Base-by-base conservation (phyloP, 495 filamentous ascomycete genomes). In the Aspergillus coremiiformis region DNA sequence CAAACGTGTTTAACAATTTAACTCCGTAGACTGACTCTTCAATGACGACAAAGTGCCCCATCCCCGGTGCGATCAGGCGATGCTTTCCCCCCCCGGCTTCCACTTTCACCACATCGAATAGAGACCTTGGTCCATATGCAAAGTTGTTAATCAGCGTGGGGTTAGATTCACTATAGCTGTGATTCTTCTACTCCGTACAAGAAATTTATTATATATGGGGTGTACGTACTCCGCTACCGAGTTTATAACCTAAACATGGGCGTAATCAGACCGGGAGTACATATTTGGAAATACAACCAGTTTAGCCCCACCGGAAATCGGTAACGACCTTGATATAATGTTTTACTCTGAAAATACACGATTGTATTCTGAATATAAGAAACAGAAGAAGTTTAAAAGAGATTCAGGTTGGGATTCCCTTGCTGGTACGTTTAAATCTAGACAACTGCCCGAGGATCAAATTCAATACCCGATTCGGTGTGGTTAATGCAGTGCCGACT, bases 271-370 rank as follows among this genome's bases (percentile, higher is more conserved):
- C 67, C 67, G 65, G 56, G 47, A 48, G 50, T 23, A 66, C 63
- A 55, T 44, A 66, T 70, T 65, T 56, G 67, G 67, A 70, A 69
- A 65, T 50, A 53, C 45, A 63, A 53, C 51, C 46, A 49, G 41
- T 43, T 23, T n/a, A 17, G 57, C 64, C 64, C 66, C 66, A 69
- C 65, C 60, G 55, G 50, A 15, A 41, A 57, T 57, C 54, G 54
- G 54, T 49, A 57, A 49, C 39, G n/a, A 51, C 27, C 44, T 51
- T 56, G 48, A 52, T 49, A 51, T 55, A 32, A 41, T 44, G 42
- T 32, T 41, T 41, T 41, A 41, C 37, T 21, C 37, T 41, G 37
- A 41, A 15, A 17, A 41, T 41, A 41, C 37, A 17, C 5, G n/a
- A 21, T 47, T 47, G 10, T 29, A 29, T 20, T 5, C 7, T 30